A percentile compares a stretch with the other conserved stretches of the same genome.
These are phyloP conservation scores for Gynochthodes officinalis DNA, from an alignment of 257 asterid species.

Conservation along the genomic window DNA sequence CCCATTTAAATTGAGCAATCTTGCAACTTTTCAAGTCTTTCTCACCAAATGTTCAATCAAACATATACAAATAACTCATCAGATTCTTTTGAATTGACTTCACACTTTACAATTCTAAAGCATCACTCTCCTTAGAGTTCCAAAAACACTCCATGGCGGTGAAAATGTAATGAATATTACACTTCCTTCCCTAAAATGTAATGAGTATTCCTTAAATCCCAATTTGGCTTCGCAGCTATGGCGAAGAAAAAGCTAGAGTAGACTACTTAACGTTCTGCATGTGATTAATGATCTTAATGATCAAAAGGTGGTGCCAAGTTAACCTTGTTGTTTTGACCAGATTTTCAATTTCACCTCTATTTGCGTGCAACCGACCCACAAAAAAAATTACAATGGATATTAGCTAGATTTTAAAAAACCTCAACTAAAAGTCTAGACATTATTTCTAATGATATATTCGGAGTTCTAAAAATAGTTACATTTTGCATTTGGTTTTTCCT, in stretches of 20 bases:
- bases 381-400: background rate
- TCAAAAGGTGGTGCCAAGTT: background rate
- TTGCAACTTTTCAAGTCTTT: background rate
- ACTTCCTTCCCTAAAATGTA: background rate
- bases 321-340: background rate
- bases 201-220: background rate
- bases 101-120: background rate
- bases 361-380: background rate
- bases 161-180: background rate
- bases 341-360: background rate
- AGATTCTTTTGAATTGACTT: background rate
- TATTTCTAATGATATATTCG: background rate
- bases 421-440: background rate
- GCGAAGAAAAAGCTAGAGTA: background rate
- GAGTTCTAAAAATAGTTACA: background rate
- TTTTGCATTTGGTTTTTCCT: background rate
- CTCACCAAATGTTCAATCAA: background rate
- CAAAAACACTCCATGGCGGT: background rate
- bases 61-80: background rate
- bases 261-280: background rate
- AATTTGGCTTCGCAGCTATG: background rate
- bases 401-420: background rate
- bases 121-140: background rate
- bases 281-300: background rate
- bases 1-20: background rate